Conservation (phyloP, 1,284 basidiomycete genomes). For the Thelephora terrestris region DNA sequence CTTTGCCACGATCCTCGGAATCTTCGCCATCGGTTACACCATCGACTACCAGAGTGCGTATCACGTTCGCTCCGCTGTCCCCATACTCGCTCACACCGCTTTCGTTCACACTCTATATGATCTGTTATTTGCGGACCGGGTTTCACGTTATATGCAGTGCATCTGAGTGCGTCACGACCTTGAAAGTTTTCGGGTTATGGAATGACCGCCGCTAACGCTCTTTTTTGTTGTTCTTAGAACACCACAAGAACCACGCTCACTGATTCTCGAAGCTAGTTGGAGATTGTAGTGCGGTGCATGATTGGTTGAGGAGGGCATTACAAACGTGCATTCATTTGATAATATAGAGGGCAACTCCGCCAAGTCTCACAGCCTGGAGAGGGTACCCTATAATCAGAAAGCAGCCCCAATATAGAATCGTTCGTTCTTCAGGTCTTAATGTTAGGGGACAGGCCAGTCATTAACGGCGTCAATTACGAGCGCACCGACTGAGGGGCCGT, state of each 20-base stretch:
- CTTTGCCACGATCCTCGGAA: constrained; percentile 59
- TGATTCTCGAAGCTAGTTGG: constrained; percentile 22
- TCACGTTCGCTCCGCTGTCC: not conserved
- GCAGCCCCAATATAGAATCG: no score
- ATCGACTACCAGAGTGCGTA: constrained; percentile 86
- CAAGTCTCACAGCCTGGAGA: no score
- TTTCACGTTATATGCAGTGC: constrained; percentile 39
- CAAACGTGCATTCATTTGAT: no score
- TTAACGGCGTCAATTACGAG: no score
- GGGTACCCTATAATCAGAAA: no score
- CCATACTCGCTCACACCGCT: constrained; percentile 3
- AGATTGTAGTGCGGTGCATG: not conserved
- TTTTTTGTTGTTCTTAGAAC: constrained; percentile 37
- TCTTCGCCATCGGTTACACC: constrained; percentile 82
- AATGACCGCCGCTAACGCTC: constrained; percentile 14
- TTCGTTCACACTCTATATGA: constrained; percentile 1
- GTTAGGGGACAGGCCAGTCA: no score
- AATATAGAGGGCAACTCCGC: no score
- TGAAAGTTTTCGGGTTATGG: not conserved
- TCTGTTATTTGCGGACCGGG: not conserved
- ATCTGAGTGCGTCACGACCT: constrained; percentile 51
- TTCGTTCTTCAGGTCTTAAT: no score
- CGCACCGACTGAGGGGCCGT: no score
- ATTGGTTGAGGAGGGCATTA: no score
- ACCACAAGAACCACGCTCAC: constrained; percentile 83